phyloP scores from a whole-genome alignment of 305 asterid species.

The Ajuga reptans region DNA sequence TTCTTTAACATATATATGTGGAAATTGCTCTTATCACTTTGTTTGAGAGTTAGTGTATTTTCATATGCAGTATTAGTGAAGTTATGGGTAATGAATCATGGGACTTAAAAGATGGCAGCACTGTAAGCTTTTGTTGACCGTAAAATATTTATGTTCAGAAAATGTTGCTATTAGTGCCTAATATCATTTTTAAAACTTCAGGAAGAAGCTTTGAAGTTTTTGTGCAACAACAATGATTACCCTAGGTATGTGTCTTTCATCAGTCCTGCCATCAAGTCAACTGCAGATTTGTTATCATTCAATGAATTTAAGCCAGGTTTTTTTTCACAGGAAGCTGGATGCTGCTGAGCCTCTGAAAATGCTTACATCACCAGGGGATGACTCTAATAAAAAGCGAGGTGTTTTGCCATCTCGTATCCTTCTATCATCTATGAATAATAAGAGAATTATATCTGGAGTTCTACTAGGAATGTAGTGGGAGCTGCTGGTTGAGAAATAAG shows the following conservation, averaged over 20 bases:
- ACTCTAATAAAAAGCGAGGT: constrained; percentile 65
- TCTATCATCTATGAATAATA: constrained; percentile 18
- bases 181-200: constrained; percentile 31
- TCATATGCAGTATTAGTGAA: constrained; percentile 67
- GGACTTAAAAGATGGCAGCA: constrained; percentile 42
- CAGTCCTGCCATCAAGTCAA: constrained; percentile 9
- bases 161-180: constrained; percentile 19
- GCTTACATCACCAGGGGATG: constrained; percentile 66
- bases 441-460: constrained; percentile 15
- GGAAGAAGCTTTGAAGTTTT: constrained; percentile 43
- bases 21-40: constrained; percentile 7
- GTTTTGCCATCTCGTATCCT: constrained; percentile 80
- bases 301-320: constrained; percentile 19
- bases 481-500: constrained; percentile 18
- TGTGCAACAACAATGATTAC: constrained; percentile 44
- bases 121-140: constrained; percentile 39
- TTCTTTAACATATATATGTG: constrained; percentile 3
- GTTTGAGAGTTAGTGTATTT: constrained; percentile 16
- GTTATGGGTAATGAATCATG: constrained; percentile 64
- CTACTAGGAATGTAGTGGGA: background rate
- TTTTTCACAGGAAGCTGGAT: constrained; percentile 55
- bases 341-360: constrained; percentile 56
- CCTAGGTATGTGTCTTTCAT: constrained; percentile 40
- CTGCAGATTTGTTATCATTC: constrained; percentile 15
- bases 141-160: constrained; percentile 4